These are phyloP conservation scores for Tuber aestivum DNA, from an alignment of 495 filamentous ascomycete genomes.

Conservation along the genomic window DNA sequence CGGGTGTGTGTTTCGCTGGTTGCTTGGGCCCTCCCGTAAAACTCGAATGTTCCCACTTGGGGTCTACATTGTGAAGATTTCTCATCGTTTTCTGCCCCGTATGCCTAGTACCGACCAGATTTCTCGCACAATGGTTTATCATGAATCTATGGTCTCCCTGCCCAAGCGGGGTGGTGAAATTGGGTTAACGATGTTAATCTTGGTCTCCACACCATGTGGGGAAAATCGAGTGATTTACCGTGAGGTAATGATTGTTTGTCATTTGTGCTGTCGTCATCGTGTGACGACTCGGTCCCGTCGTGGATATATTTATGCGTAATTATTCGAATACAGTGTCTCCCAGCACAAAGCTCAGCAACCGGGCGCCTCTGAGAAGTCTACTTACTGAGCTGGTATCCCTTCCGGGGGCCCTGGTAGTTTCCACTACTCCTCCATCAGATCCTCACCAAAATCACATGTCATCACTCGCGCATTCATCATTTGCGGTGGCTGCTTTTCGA, in stretches of 20 bases:
- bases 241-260: not conserved
- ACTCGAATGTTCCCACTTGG: not conserved
- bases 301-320: not conserved
- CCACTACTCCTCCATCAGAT: not conserved
- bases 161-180: not conserved
- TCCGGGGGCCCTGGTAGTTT: not conserved
- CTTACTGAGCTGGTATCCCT: not conserved
- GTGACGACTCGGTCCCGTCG: not conserved
- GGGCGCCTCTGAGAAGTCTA: not conserved
- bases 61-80: not conserved
- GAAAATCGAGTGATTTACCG: not conserved
- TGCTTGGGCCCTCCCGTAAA: not conserved
- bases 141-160: not conserved
- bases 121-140: not conserved
- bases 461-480: not conserved
- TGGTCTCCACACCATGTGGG: accelerated
- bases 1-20: not conserved
- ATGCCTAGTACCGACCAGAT: not conserved
- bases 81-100: too few species aligned
- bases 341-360: not conserved
- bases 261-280: not conserved
- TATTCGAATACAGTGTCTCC: not conserved
- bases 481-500: not conserved
- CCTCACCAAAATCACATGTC: not conserved
- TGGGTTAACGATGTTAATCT: not conserved